Base-by-base conservation (phyloP, 2,329 filamentous ascomycete genomes). In the Fusarium torulosum region DNA sequence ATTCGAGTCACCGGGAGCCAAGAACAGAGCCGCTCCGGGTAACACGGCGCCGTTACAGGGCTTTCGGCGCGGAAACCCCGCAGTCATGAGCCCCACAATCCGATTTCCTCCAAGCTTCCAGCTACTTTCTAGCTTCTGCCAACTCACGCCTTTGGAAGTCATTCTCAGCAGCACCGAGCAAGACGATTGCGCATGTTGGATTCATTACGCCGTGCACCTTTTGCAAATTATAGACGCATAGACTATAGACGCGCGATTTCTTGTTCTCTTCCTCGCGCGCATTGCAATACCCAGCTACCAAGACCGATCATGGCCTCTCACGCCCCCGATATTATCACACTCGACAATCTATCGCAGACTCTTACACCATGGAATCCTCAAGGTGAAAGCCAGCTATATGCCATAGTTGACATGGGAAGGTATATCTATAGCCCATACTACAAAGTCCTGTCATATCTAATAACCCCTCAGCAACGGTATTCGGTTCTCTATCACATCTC, bases 401-500 rank as follows among this genome's bases (percentile, higher is more conserved):
- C 85, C 52, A 76, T 88, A 52, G 85, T 88, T 55, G 86, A 88
- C 67, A 87, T 88, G 85, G 86, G 86, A 74, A 87, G 85, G 85
- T 86, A 61, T 35, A 41, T 44, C 55, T 64, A 7, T n/a, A n/a
- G n/a, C n/a, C n/a, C n/a, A n/a, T n/a, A n/a, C n/a, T n/a, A n/a
- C n/a, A n/a, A n/a, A n/a, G n/a, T n/a, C n/a, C n/a, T n/a, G n/a
- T n/a, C n/a, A n/a, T n/a, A 41, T 44, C 55, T 64, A 7, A 63
- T 44, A 45, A 45, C 33, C 31, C 31, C 38, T 35, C 19, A 93
- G 93, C 82, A 97, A 97, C 82, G 94, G 94, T 72, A 95, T 97
- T 73, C 92, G 94, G 55, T 97, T 97, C 83, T 95, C 93, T 43
- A 93, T 97, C 73, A 92, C 93, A 10, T 89, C 93, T 69, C 84